A percentile compares a stretch with the other conserved stretches of the same genome.
phyloP scores from a whole-genome alignment of 495 filamentous ascomycete species.

The Penicillium roqueforti region DNA sequence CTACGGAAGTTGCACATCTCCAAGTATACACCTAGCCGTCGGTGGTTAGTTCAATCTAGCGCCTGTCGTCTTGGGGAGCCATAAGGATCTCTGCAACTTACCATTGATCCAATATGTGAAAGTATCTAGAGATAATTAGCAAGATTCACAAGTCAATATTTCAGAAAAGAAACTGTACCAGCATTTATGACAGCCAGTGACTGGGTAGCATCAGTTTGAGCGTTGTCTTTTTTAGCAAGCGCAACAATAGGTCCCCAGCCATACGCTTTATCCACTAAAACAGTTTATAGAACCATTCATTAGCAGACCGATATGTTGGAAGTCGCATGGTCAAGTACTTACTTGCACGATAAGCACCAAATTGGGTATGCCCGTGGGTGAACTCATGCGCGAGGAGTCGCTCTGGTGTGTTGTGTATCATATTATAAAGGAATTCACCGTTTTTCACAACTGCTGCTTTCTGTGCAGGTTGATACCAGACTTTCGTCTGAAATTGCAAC shows the following conservation, averaged over 20 bases:
- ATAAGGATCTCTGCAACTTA: slow-evolving; percentile 5
- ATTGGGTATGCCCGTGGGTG: background rate
- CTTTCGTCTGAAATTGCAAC: slow-evolving; percentile 2
- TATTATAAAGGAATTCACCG: background rate
- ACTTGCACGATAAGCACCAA: slow-evolving; percentile 3
- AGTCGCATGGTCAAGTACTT: slow-evolving; percentile 1
- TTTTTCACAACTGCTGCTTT: slow-evolving; percentile 6
- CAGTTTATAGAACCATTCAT: slow-evolving; percentile 2
- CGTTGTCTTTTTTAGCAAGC: slow-evolving; percentile 1
- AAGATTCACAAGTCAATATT: slow-evolving; percentile 5
- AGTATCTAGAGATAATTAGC: slow-evolving; percentile 6
- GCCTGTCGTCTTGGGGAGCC: background rate
- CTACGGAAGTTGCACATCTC: slow-evolving; percentile 4
- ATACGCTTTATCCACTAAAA: background rate
- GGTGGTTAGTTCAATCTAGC: slow-evolving; percentile 3
- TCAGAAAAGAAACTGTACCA: slow-evolving; percentile 1
- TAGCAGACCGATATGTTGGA: slow-evolving; percentile 6
- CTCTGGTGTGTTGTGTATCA: slow-evolving; percentile 2
- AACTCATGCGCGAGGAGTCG: slow-evolving; percentile 6
- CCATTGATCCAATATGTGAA: slow-evolving; percentile 6
- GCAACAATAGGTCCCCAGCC: background rate
- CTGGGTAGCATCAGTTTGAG: slow-evolving; percentile 3
- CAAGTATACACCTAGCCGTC: slow-evolving; percentile 3
- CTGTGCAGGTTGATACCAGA: slow-evolving; percentile 4
- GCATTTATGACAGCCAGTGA: slow-evolving; percentile 1